These are phyloP conservation scores for Aspergillus bertholletiae DNA, from an alignment of 495 filamentous ascomycete genomes.

Conservation along the genomic window DNA sequence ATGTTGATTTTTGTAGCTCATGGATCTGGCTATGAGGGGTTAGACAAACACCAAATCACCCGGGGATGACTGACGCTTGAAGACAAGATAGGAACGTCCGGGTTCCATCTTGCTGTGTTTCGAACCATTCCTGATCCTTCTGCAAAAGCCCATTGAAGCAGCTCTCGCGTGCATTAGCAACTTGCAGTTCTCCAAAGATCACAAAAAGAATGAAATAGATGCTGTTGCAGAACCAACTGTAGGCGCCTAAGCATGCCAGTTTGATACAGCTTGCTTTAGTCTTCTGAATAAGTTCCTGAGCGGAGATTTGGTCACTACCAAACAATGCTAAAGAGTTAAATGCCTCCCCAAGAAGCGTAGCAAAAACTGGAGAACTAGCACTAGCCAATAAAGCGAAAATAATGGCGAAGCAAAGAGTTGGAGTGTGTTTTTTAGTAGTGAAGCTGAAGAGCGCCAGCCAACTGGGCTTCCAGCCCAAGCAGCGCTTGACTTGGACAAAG, in stretches of 20 bases:
- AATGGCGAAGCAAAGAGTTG: conserved; percentile 48
- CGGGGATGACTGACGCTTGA: conserved; percentile 60
- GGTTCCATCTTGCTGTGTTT: conserved; percentile 66
- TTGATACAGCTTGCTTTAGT: conserved; percentile 55
- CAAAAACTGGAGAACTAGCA: conserved; percentile 57
- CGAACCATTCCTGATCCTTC: conserved; percentile 83
- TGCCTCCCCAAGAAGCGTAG: conserved; percentile 70
- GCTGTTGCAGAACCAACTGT: conserved; percentile 62
- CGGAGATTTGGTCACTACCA: conserved; percentile 50
- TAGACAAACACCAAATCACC: neutral
- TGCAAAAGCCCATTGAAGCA: conserved; percentile 65
- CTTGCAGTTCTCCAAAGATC: conserved; percentile 77
- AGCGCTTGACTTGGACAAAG: neutral
- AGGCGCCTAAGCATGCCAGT: conserved; percentile 57
- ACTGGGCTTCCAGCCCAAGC: conserved; percentile 16
- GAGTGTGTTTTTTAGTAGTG: conserved; percentile 59
- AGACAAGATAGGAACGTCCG: conserved; percentile 65
- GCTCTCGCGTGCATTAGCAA: conserved; percentile 54
- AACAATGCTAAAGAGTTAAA: conserved; percentile 70
- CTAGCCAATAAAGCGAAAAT: conserved; percentile 59
- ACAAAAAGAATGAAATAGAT: conserved; percentile 67
- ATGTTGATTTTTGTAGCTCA: conserved; percentile 77
- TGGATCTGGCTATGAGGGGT: conserved; percentile 60
- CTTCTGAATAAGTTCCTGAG: conserved; percentile 48
- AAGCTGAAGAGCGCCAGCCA: conserved; percentile 68